Conservation (phyloP, 129 eudicot genomes). For the Helichrysum umbraculigerum region DNA sequence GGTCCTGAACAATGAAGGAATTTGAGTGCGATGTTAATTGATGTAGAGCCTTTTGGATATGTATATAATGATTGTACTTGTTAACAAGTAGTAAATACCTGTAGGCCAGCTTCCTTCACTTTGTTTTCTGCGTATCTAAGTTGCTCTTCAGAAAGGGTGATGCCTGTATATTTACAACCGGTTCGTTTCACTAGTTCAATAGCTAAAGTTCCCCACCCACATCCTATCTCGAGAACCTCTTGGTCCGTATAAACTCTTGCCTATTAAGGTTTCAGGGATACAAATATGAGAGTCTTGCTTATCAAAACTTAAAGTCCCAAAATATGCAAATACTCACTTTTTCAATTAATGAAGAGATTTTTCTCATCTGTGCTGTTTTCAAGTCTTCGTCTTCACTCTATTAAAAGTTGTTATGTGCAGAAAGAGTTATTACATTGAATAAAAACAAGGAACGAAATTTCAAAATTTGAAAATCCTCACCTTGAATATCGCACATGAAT, state of each 20-base stretch:
- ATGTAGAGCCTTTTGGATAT: background rate
- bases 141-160: slow-evolving; percentile 83
- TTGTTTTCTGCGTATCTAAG: slow-evolving; percentile 70
- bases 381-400: slow-evolving; percentile 73
- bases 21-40: background rate
- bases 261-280: slow-evolving; percentile 20
- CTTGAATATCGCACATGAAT: slow-evolving; percentile 89
- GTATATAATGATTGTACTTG: background rate
- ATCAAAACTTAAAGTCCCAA: background rate
- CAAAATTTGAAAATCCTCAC: slow-evolving; percentile 31
- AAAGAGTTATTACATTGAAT: background rate
- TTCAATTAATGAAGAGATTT: slow-evolving; percentile 63
- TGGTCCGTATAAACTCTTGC: slow-evolving; percentile 69
- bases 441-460: background rate
- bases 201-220: slow-evolving; percentile 95
- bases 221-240: slow-evolving; percentile 82
- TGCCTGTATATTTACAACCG: slow-evolving; percentile 94
- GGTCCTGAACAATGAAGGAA: slow-evolving; percentile 44
- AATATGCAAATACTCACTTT: slow-evolving; percentile 43
- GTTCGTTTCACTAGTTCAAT: slow-evolving; percentile 80
- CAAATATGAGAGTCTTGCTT: background rate
- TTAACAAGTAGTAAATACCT: slow-evolving; percentile 41
- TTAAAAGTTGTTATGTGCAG: background rate
- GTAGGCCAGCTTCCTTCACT: slow-evolving; percentile 86
- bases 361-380: slow-evolving; percentile 72